A percentile compares a stretch with the other conserved stretches of the same genome.
Evolutionary conservation across 495 filamentous ascomycete genomes (phyloP).

Genomic region (Viridothelium virens): DNA sequence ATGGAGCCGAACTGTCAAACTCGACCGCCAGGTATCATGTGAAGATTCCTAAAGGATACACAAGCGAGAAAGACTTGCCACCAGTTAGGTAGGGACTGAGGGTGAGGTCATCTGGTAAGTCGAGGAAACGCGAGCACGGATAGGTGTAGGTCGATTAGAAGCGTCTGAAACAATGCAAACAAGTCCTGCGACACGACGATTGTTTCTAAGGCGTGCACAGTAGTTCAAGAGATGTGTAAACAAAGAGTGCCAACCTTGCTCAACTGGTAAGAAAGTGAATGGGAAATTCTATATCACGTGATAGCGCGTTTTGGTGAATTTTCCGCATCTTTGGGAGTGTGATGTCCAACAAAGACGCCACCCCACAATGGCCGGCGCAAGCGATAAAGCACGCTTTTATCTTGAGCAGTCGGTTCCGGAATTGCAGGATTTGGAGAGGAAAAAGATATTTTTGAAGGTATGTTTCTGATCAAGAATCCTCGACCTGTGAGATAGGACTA

Average conservation of each 20-base stretch:
- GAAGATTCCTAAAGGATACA: too few species aligned
- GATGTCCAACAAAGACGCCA: not conserved
- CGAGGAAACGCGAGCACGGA: too few species aligned
- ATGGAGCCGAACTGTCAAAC: too few species aligned
- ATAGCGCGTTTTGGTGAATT: not conserved
- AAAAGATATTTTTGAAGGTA: conserved; percentile 78
- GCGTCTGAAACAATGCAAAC: too few species aligned
- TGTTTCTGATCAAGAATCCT: conserved; percentile 10
- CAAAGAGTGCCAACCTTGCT: not conserved
- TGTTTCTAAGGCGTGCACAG: too few species aligned
- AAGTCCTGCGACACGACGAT: too few species aligned
- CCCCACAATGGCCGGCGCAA: conserved; percentile 61
- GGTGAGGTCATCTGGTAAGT: too few species aligned
- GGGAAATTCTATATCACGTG: conserved; percentile 1
- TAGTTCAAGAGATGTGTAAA: not conserved
- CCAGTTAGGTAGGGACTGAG: too few species aligned
- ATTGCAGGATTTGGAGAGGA: conserved; percentile 77
- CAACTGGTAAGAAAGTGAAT: not conserved
- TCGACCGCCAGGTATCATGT: too few species aligned
- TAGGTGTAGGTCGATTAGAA: too few species aligned
- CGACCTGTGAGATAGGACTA: conserved; percentile 9
- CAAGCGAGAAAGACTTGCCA: too few species aligned
- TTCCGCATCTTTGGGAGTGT: not conserved
- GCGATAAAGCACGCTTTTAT: conserved; percentile 91
- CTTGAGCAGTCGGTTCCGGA: conserved; percentile 86